Base-by-base conservation (phyloP, 176 grass and related monocot genomes). In the Aegilops speltoides region DNA sequence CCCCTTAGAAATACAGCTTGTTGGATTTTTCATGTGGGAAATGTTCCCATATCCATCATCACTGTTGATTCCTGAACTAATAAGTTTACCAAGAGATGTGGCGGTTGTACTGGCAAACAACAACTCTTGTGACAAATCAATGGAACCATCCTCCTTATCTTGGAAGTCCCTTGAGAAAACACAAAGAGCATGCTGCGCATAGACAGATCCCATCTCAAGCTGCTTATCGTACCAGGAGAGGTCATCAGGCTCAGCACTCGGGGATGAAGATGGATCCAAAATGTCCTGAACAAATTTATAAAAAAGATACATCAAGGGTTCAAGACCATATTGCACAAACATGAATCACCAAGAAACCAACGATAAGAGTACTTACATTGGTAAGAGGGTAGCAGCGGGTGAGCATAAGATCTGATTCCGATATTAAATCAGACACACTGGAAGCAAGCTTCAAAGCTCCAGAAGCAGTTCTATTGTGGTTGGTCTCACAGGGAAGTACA, bases 121-220 rank as follows among this genome's bases (percentile, higher is more conserved):
- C 33, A 98, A 88, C 29, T 92, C 93, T 66, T 68, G 68, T 81
- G 82, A 86, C 23, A 94, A 79, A 94, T 88, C 84, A 75, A 86
- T 54, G 14, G 54, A 86, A 72, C 62, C 79, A 81, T 78, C 84
- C 45, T 57, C 86, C 63, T 69, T 78, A 46, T 84, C 81, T 34
- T 68, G 79, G 67, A 69, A 89, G 10, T 82, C 68, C 38, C 64
- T 90, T 76, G 85, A 60, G 65, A 92, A 91, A 81, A 94, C 80
- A 22, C 90, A 89, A 79, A 98, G 88, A 80, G 90, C 96, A 63
- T 95, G 96, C 63, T 92, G 93, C 24, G 86, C 79, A 87, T 95
- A 98, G 62, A 89, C 86, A 86, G 96, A 94, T 86, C 88, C 96
- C 67, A 98, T 98, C 81, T 95, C 88, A 84, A 94, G 50, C 59